These are phyloP conservation scores for Danielozyma ontarioensis DNA, from an alignment of 805 yeast genomes.

Conservation along the genomic window DNA sequence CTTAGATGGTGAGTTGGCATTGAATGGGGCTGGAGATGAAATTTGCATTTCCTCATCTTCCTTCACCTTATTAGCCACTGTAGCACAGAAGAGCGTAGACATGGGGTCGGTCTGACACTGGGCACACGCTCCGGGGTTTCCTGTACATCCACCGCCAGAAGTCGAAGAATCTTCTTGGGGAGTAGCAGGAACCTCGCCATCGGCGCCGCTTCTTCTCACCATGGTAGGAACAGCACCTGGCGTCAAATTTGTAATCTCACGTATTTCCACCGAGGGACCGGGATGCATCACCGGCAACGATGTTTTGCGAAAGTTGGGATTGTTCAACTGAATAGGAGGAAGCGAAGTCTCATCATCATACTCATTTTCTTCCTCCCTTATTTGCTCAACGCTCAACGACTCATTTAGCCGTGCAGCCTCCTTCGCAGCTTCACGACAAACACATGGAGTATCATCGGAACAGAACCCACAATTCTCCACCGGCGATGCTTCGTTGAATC, in stretches of 20 bases:
- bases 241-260: slow-evolving; percentile 36
- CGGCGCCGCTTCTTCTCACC: slow-evolving; percentile 6
- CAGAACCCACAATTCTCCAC: slow-evolving; percentile 90
- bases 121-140: slow-evolving; percentile 81
- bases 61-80: slow-evolving; percentile 57
- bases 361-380: slow-evolving; percentile 28
- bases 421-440: slow-evolving; percentile 74
- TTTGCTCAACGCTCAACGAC: slow-evolving; percentile 14
- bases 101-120: slow-evolving; percentile 85
- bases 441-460: slow-evolving; percentile 86
- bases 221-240: slow-evolving; percentile 36
- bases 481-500: slow-evolving; percentile 43
- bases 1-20: not conserved
- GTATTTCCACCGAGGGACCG: slow-evolving; percentile 53
- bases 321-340: slow-evolving; percentile 36
- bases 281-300: slow-evolving; percentile 60
- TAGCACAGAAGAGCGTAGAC: slow-evolving; percentile 84
- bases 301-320: slow-evolving; percentile 24
- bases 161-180: slow-evolving; percentile 14
- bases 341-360: slow-evolving; percentile 26
- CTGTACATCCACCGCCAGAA: slow-evolving; percentile 71
- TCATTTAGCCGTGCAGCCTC: slow-evolving; percentile 39
- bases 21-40: not conserved
- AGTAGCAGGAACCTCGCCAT: slow-evolving; percentile 1
- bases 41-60: slow-evolving; percentile 8